phyloP scores from a whole-genome alignment of 1,139 yeast genomes.

The Sugiyamaella castrensis region DNA sequence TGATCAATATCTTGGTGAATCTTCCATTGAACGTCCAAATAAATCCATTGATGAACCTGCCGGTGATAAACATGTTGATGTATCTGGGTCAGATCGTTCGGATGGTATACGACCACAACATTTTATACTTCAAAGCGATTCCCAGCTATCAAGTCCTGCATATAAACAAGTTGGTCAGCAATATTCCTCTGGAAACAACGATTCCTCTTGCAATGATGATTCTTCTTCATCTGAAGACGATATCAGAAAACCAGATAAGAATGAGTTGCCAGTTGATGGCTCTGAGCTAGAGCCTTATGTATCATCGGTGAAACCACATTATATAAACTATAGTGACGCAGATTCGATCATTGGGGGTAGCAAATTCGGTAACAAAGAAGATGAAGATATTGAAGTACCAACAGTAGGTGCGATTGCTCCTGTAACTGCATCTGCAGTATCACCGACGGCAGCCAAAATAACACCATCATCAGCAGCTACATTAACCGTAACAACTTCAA shows the following conservation, averaged over 20 bases:
- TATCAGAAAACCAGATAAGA: slow-evolving; percentile 3
- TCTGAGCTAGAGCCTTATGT: slow-evolving; percentile 1
- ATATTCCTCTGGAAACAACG: no score
- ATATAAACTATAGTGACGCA: slow-evolving; percentile 27
- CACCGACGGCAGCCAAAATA: not conserved
- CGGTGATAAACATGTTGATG: no score
- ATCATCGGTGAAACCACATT: slow-evolving; percentile 1
- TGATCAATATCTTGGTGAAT: no score
- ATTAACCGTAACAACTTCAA: not conserved
- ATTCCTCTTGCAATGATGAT: slow-evolving; percentile 2
- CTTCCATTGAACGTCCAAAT: no score
- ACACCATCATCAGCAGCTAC: not conserved
- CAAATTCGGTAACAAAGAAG: not conserved
- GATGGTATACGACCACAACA: no score
- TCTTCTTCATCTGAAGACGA: slow-evolving; percentile 16
- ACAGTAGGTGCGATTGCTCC: not conserved
- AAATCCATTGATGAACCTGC: no score
- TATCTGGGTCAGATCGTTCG: no score
- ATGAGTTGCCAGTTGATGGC: slow-evolving; percentile 1
- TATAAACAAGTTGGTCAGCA: no score
- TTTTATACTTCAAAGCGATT: no score
- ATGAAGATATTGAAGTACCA: slow-evolving; percentile 11
- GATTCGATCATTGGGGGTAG: slow-evolving; percentile 33
- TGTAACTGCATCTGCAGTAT: no score
- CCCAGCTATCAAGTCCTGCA: no score